Base-by-base conservation (phyloP, 495 filamentous ascomycete species). In the Choiromyces venosus region DNA sequence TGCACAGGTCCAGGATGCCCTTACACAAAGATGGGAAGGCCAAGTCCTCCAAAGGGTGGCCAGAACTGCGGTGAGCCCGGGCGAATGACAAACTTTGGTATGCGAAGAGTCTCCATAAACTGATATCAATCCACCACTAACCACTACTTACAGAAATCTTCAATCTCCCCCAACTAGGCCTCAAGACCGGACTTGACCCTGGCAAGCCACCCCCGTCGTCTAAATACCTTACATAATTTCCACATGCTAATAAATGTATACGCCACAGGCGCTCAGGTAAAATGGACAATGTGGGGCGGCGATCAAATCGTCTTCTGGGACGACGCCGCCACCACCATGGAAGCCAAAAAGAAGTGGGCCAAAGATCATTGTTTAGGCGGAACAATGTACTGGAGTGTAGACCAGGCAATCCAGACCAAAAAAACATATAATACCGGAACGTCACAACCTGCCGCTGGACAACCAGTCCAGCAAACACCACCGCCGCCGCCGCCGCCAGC, bases 271-370 rank as follows among this genome's bases (percentile, higher is more conserved):
- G 77, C 79, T 25, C 83, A 79, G 7, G 83, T 86, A 9, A 83
- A 85, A 38, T 72, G 72, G 37, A 72, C 84, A 4, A 79, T 73
- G 0, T 86, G 78, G 70, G 80, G 82, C 33, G 71, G 37, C 1
- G 81, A 86, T 44, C 83, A 87, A 70, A 85, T 86, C 83, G 78
- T 86, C 0, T 75, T 82, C 0, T 85, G 82, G 72, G 86, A 86
- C 52, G 82, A 86, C 69, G 69, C 37, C 14, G 77, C 83, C 2
- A 87, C 86, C 0, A 74, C 84, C 29, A 40, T 40, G 39, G 65
- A 80, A 42, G 37, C 82, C 65, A 87, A 87, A 74, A 80, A 73
- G 21, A 75, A 84, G 8, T 86, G 74, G 74, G 84, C 83, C 10
- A 80, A 77, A 64, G 64, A 71, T 16, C 70, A 70, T 39, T 83